phyloP scores from a whole-genome alignment of 495 filamentous ascomycete species.

The Annulohypoxylon nitens region DNA sequence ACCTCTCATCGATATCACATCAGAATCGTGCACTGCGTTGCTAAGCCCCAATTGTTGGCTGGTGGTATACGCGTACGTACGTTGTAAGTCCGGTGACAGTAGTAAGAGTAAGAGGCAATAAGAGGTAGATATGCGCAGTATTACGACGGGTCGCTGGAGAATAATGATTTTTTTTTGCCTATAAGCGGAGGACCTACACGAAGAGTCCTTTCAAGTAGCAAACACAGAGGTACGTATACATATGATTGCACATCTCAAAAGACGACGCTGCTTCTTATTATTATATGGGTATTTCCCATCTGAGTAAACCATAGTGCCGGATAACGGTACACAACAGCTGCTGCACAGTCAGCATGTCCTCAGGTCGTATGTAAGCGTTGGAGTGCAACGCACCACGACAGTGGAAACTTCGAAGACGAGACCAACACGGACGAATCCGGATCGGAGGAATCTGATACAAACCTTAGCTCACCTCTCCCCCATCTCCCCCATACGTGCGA shows the following conservation, averaged over 20 bases:
- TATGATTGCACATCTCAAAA: background rate
- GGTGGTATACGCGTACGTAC: background rate
- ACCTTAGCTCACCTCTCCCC: background rate
- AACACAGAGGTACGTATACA: background rate
- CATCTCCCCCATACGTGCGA: constrained; percentile 3
- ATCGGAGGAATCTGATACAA: constrained; percentile 35
- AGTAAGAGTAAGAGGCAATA: background rate
- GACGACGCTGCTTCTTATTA: background rate
- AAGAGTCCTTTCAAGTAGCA: background rate
- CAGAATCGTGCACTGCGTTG: background rate
- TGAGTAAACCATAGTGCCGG: background rate
- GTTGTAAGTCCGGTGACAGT: background rate
- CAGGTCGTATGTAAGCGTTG: constrained; percentile 3
- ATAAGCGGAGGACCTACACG: background rate
- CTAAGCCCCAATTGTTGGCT: constrained; percentile 15
- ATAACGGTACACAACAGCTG: constrained; percentile 1
- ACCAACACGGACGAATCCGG: constrained; percentile 23
- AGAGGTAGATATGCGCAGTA: background rate
- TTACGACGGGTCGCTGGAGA: background rate
- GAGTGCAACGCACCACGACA: constrained; percentile 13
- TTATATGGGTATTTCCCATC: background rate
- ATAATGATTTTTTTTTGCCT: background rate
- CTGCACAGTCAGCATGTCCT: constrained; percentile 5
- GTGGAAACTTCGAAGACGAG: background rate
- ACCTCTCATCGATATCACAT: constrained; percentile 13